Conservation (phyloP, 2,329 filamentous ascomycete genomes). For the Phoma sp. region DNA sequence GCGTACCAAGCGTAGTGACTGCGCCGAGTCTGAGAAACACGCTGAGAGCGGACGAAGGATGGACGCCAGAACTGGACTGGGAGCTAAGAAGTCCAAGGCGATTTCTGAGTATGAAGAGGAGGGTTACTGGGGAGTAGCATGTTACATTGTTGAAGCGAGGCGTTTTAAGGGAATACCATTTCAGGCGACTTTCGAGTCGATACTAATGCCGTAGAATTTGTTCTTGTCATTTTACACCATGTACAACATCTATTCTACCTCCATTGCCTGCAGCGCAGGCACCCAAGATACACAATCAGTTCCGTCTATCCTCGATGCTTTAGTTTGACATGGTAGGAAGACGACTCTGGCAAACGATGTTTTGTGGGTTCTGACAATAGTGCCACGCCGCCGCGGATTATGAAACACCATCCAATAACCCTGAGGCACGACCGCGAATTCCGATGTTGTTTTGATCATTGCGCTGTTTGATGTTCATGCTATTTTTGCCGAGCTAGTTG, state of each 20-base stretch:
- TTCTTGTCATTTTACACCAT: background rate
- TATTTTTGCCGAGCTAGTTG: slow-evolving; percentile 3
- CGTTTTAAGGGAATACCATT: slow-evolving; percentile 6
- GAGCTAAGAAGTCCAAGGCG: slow-evolving; percentile 26
- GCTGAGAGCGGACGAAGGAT: slow-evolving; percentile 19
- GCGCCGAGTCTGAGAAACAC: slow-evolving; percentile 31
- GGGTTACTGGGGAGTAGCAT: slow-evolving; percentile 9
- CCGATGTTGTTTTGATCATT: background rate
- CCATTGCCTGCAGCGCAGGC: background rate
- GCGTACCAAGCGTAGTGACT: slow-evolving; percentile 15
- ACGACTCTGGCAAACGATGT: background rate
- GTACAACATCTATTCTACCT: background rate
- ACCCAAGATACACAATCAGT: background rate
- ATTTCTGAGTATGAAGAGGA: slow-evolving; percentile 30
- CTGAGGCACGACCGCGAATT: slow-evolving; percentile 1
- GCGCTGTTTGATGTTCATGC: slow-evolving; percentile 7
- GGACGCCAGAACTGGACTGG: slow-evolving; percentile 32
- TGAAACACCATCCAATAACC: slow-evolving; percentile 7
- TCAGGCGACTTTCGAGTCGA: background rate
- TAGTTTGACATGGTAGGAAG: background rate
- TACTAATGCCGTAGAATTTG: background rate
- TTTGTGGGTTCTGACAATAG: slow-evolving; percentile 8
- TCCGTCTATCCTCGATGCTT: background rate
- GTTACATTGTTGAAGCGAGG: slow-evolving; percentile 9
- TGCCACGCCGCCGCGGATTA: background rate